Base-by-base conservation (phyloP, 2,329 filamentous ascomycete species). In the Neofusicoccum sp. region DNA sequence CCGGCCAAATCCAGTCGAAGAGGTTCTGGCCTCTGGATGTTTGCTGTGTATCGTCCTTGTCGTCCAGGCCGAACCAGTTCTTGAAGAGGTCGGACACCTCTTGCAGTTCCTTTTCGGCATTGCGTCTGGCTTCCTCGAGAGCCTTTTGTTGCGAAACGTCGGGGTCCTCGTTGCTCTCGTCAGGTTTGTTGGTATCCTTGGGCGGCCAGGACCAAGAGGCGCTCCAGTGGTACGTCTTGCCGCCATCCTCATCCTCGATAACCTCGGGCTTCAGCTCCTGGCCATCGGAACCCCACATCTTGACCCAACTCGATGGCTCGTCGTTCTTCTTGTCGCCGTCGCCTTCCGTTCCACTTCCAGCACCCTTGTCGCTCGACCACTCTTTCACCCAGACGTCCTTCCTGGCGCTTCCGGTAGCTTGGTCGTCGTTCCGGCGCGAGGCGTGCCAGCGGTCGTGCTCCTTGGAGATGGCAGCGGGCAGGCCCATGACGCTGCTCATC, bases 401-500 rank as follows among this genome's bases (percentile, higher is more conserved):
- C 28, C 38, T 60, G 26, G 44, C 44, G 30, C 28, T 43, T 2
- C 33, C 40, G 38, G 44, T 20, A 12, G 26, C 20, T 26, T 48
- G 24, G 36, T 65, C 64, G 28, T 68, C 11, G 60, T 7, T 63
- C 62, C 33, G 51, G 28, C 51, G 51, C 2, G 51, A 24, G 28
- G 51, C 51, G 38, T 56, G 28, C 16, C 63, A 62, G 65, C 63
- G 31, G 75, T 54, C 47, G 9, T 43, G 58, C 30, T 57, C 53
- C 6, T 34, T 40, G 16, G 60, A 73, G 38, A 74, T 70, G 20
- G 69, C 69, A 3, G 76, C 73, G 16, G 80, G 73, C 43, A 81
- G 71, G 30, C 79, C 76, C 61, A 82, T 80, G 58, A 85, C 73
- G 16, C 78, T 78, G 63, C 81, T 80, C 60, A 86, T 71, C 56